Base-by-base conservation (phyloP, 306 rosid genomes). In the Cyclanthera cordifolia region DNA sequence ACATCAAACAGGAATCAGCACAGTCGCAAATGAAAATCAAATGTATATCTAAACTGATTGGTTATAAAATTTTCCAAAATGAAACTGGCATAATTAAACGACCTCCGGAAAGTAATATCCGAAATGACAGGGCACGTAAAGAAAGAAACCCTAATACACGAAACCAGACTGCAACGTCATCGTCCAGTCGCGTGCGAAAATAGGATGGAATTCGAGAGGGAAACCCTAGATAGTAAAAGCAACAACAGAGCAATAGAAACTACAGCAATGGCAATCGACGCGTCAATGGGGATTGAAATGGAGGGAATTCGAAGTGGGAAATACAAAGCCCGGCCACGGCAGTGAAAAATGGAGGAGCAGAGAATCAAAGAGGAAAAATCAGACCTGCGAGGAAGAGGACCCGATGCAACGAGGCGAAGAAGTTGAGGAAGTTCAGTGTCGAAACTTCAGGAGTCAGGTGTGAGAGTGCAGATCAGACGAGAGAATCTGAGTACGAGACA, bases 401-500 rank as follows among this genome's bases (percentile, higher is more conserved):
- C 27, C 67, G 67, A 17, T 37, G 67, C 65, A 19, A 7, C n/a
- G n/a, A n/a, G n/a, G n/a, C 67, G 68, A 14, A 37, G 30, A 27
- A 61, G 50, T 20, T 43, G 50, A 0, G n/a, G 10, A 0, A 39
- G 30, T 12, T 39, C 68, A 12, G 0, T 10, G 21, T 64, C 69
- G 50, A 34, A 56, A 64, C 20, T 21, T 12, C 69, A 43, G 5
- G 19, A 41, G 69, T 41, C 51, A 37, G 67, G 64, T 16, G 45
- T 6, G 67, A n/a, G 68, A 32, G 68, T 39, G 32, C 19, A 63
- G 69, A 64, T 64, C 69, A 64, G 69, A 43, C 2, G 50, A 19
- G 46, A 61, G 28, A 21, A 61, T 61, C 68, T 37, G 47, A 60
- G 67, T 34, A 4, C 0, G 28, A 13, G 28, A 19, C 28, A 17